A percentile compares a stretch with the other conserved stretches of the same genome.
Evolutionary conservation across 257 asterid genomes (phyloP).

Genomic region (Perilla frutescens): DNA sequence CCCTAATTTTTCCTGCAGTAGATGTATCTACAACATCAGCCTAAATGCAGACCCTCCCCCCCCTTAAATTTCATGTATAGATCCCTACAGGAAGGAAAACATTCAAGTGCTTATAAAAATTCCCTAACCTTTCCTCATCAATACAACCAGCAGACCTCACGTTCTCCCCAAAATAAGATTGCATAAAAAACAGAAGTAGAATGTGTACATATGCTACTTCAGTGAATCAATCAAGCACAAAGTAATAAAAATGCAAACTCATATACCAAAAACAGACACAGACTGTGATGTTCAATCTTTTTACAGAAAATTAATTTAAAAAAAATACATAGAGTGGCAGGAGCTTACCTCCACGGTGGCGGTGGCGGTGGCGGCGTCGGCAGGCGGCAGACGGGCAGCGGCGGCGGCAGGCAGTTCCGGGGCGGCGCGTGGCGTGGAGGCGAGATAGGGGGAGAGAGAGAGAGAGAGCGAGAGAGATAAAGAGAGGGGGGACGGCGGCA

Average conservation of each 20-base stretch:
- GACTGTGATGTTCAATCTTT: neutral
- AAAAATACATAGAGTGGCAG: too few species aligned
- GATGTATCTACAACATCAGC: neutral
- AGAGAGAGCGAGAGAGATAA: too few species aligned
- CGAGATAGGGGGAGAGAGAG: too few species aligned
- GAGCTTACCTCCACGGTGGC: too few species aligned
- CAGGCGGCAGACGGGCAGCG: too few species aligned
- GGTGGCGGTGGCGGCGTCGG: too few species aligned
- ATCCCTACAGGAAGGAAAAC: neutral
- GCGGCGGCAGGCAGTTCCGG: too few species aligned
- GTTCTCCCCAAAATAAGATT: slow-evolving; percentile 7
- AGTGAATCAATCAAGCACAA: slow-evolving; percentile 13
- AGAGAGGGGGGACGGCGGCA: too few species aligned
- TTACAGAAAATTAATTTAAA: too few species aligned
- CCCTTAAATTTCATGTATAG: neutral
- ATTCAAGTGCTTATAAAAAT: neutral
- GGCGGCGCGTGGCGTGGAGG: too few species aligned
- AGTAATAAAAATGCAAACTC: neutral
- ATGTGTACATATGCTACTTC: neutral
- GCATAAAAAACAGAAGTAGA: neutral
- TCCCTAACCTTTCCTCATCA: neutral
- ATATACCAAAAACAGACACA: neutral
- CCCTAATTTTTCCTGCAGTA: neutral
- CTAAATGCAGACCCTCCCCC: neutral
- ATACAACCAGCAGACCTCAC: slow-evolving; percentile 12